phyloP scores from a whole-genome alignment of 139 green algal genomes.

The Auxenochlorella pyrenoidosa region DNA sequence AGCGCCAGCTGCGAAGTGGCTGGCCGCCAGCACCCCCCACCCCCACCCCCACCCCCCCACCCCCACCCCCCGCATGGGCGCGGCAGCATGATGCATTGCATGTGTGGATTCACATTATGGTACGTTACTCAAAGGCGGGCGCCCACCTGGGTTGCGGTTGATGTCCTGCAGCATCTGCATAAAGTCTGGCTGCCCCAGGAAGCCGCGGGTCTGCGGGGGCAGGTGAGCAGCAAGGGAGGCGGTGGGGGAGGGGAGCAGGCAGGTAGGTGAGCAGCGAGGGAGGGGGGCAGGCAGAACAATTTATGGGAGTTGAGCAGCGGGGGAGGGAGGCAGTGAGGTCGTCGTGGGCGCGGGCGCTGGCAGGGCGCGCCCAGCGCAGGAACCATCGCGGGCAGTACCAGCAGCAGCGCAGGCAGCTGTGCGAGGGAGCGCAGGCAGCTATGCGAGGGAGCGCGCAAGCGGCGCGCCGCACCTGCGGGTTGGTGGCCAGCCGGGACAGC shows the following conservation, averaged over 20 bases:
- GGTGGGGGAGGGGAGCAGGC: not conserved
- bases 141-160: conserved; percentile 63
- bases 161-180: conserved; percentile 86
- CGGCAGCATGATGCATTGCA: not conserved
- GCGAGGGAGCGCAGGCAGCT: no score
- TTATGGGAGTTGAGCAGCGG: no score
- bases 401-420: not conserved
- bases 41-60: no score
- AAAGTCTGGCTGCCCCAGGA: conserved; percentile 93
- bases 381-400: not conserved
- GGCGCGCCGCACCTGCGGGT: conserved; percentile 59
- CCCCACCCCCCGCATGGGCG: no score
- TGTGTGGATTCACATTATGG: no score
- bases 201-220: conserved; percentile 60
- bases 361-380: not conserved
- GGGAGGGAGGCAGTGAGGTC: no score
- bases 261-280: not conserved
- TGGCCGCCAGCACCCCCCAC: no score
- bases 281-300: not conserved
- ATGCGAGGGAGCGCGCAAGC: no score
- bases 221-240: no score
- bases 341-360: no score
- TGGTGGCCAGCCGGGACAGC: conserved; percentile 82
- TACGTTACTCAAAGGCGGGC: no score
- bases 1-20: no score